Evolutionary conservation across 2,329 filamentous ascomycete species (phyloP), one percentile per base, ranked within the genome.

Genomic region (Fusarium azukiicola): DNA sequence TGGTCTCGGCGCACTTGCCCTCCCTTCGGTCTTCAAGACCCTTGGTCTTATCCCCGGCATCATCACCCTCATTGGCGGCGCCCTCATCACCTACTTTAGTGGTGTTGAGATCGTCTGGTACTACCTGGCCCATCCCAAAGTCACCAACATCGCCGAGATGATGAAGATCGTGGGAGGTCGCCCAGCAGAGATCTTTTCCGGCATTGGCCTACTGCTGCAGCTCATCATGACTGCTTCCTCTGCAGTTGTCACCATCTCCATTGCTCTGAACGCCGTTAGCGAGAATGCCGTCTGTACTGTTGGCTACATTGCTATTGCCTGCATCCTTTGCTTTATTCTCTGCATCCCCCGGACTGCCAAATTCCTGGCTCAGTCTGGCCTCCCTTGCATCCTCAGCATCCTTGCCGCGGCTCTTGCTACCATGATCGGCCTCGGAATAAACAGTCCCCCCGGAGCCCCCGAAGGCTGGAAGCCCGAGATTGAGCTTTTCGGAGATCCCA

Each of bases 231-330:
- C 73, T 17, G 71, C 69, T 36, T 40, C 92, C 47, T 89, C 94
- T 77, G 93, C 94, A 83, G 93, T 92, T 80, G 88, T 95, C 67
- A 91, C 93, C 7, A 92, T 93, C 58, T 91, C 93, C 47, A 91
- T 94, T 81, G 95, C 94, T 80, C 89, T 94, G 74, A 95, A 95
- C 85, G 94, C 93, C 63, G 93, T 95, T 85, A 91, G 91, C n/a
- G 87, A 90, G 68, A 90, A 93, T 81, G 87, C 88, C 21, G 82
- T 93, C 16, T 95, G 94, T 86, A 95, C 94, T 2, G 91, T 95
- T 66, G 90, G 88, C 47, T 95, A 94, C 84, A 91, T 92, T n/a
- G 89, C 91, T 23, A 90, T 95, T 71, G 90, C 93, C 10, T 92
- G 93, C 7, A 84, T 93, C 52, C 88, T 94, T 69, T 93, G 91